Evolutionary conservation across 1,284 basidiomycete genomes (phyloP), one percentile per base, ranked within the genome.

Genomic region (Austroboletus novae-zelandiae): DNA sequence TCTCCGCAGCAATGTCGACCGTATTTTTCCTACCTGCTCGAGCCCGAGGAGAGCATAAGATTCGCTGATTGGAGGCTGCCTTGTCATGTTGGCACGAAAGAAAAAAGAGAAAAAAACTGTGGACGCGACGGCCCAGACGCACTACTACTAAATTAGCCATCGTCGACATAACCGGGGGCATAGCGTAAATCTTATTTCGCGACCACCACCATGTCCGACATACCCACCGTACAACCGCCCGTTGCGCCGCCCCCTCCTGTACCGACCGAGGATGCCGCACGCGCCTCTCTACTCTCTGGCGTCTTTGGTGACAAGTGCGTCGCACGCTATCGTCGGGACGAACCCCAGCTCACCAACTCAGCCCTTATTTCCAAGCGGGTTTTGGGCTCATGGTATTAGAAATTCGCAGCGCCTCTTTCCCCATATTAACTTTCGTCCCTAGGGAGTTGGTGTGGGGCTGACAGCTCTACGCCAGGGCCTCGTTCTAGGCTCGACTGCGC

Each of bases 301-400:
- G 20, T 67, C 2, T 58, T 67, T 7, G 62, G 68, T 31, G 68
- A 71, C 65, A 67, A 67, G 65, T 67, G 59, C 66, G 65, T 70
- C 43, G 23, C 40, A 4, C 20, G 29, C 31, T 15, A 39, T 46
- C 46, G 45, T 42, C 10, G 27, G 14, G 32, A 45, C 40, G 15
- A 18, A 32, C 35, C 31, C 37, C 23, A 50, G 20, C 48, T 61
- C 48, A 64, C 55, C 15, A 52, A 36, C 52, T 36, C 44, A 98
- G 94, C 66, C 94, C 93, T 32, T 94, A 92, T 72, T 98, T 98
- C 61, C 91, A 94, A 63, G 95, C 95, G 45, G 95, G 94, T 25
- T 96, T 96, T 58, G 95, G 94, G 42, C 80, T 98, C 18, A 95
- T 97, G 93, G 94, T 94, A 56, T 59, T 77, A 18, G 32, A 36